phyloP scores from a whole-genome alignment of 495 filamentous ascomycete genomes.

The Neurospora cerealis region DNA sequence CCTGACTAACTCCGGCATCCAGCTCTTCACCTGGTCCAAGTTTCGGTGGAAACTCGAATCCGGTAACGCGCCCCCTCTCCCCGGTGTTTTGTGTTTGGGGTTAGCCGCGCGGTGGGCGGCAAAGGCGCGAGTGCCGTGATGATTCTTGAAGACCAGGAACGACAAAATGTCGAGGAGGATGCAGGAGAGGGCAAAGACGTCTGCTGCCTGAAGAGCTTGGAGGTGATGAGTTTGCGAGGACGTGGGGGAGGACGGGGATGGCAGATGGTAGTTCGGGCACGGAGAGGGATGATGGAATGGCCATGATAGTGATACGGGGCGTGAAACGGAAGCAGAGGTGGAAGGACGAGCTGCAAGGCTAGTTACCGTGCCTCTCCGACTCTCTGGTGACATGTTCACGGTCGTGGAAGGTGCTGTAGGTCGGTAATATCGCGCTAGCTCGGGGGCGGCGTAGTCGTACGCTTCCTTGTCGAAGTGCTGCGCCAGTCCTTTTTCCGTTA shows the following conservation, averaged over 20 bases:
- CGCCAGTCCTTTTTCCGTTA: not conserved
- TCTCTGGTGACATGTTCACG: not conserved
- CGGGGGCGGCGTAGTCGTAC: slow-evolving; percentile 83
- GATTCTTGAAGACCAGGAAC: slow-evolving; percentile 61
- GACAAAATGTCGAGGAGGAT: slow-evolving; percentile 61
- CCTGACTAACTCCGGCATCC: slow-evolving; percentile 61
- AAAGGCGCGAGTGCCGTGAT: slow-evolving; percentile 47
- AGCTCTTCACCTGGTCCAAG: slow-evolving; percentile 61
- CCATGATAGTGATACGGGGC: not conserved
- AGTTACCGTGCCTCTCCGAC: not conserved
- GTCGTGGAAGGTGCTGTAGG: not conserved
- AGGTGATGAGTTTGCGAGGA: slow-evolving; percentile 21
- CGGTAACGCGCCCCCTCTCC: slow-evolving; percentile 56
- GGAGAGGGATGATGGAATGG: not conserved
- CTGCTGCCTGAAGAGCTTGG: slow-evolving; percentile 40
- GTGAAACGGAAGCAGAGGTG: slow-evolving; percentile 18
- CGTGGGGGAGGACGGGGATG: not conserved
- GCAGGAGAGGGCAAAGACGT: slow-evolving; percentile 71
- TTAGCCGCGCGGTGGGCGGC: slow-evolving; percentile 54
- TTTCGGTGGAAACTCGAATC: slow-evolving; percentile 83
- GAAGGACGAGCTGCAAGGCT: slow-evolving; percentile 18
- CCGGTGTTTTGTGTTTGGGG: slow-evolving; percentile 49
- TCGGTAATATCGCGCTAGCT: slow-evolving; percentile 26
- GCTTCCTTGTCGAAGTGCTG: slow-evolving; percentile 56
- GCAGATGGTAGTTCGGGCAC: not conserved